A percentile compares a stretch with the other conserved stretches of the same genome.
Evolutionary conservation across 345 rosid genomes (phyloP).

Genomic region (Euclidium syriacum): DNA sequence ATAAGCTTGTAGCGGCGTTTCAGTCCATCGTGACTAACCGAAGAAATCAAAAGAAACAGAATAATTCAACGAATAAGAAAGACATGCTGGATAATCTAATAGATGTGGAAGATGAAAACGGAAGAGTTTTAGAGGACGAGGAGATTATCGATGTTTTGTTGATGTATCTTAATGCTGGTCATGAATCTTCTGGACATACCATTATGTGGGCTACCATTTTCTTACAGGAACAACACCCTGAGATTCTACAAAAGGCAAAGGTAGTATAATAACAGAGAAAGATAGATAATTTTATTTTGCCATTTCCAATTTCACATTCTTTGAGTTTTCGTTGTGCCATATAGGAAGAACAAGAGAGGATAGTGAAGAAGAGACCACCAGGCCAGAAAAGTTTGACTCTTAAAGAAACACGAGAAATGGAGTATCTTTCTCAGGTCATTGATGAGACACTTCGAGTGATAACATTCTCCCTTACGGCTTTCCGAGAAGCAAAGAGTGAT

Average conservation of each 20-base stretch:
- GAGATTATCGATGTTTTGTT: constrained; percentile 75
- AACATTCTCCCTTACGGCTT: constrained; percentile 69
- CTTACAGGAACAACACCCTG: constrained; percentile 65
- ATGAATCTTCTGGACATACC: constrained; percentile 85
- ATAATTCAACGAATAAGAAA: constrained; percentile 24
- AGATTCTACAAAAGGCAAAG: constrained; percentile 60
- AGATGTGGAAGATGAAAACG: constrained; percentile 62
- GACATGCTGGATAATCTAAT: constrained; percentile 82
- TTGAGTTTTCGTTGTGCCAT: background rate
- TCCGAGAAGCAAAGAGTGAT: constrained; percentile 67
- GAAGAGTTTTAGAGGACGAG: constrained; percentile 52
- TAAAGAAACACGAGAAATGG: constrained; percentile 69
- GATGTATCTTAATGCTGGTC: constrained; percentile 90
- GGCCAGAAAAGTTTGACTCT: constrained; percentile 50
- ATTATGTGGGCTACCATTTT: constrained; percentile 78
- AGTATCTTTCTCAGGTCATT: constrained; percentile 69
- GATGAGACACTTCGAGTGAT: constrained; percentile 80
- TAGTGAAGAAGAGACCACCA: constrained; percentile 36
- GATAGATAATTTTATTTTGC: background rate
- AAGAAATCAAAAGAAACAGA: constrained; percentile 35
- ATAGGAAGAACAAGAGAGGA: constrained; percentile 76
- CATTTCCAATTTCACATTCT: background rate
- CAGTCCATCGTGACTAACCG: constrained; percentile 57
- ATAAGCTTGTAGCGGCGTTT: constrained; percentile 51
- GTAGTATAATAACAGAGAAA: constrained; percentile 19